Base-by-base conservation (phyloP, 2,329 filamentous ascomycete species). In the Exserohilum rostratum region DNA sequence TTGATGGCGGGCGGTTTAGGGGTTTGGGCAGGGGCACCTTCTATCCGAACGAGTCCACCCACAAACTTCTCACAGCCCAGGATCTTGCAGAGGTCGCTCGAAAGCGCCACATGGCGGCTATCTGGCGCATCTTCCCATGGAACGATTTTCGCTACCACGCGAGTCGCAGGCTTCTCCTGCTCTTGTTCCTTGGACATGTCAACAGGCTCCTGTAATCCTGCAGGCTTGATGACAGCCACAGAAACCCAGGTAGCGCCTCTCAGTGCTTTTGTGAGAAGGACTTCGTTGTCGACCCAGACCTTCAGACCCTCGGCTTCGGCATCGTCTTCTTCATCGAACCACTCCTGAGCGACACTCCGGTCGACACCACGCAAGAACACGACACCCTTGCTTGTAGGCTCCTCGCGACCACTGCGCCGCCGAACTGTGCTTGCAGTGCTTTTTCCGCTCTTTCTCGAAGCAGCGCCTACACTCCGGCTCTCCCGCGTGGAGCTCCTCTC, bases 61-160 rank as follows among this genome's bases (percentile, higher is more conserved):
- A 96, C 90, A 46, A 96, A 83, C 1, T 86, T 87, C 34, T 85
- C 79, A 47, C 85, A 87, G 2, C 87, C 88, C 18, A 99, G 81
- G 0, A 89, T 84, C 27, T 85, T 84, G 73, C 90, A 96, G 6
- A 99, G 79, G 3, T 87, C 77, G 0, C 87, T 84, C 1, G 95
- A 98, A 20, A 99, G 79, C 1, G 91, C 91, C 44, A 86, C 85
- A 57, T 93, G 90, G 59, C 90, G 87, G 48, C 86, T 87, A 68
- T 93, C 91, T 1, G 95, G 92, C 1, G 92, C 88, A 68, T 96
- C 91, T 53, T 93, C 85, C 96, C 95, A 99, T 1, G 86, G 78
- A 34, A 84, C 80, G 3, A 98, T 75, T 58, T 85, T 85, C 2
- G 92, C 93, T 33, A 98, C 84, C 1, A 98, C 78, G 63, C 88